phyloP scores from a whole-genome alignment of 2,329 filamentous ascomycete species.

The Arthrinium phaeospermum region DNA sequence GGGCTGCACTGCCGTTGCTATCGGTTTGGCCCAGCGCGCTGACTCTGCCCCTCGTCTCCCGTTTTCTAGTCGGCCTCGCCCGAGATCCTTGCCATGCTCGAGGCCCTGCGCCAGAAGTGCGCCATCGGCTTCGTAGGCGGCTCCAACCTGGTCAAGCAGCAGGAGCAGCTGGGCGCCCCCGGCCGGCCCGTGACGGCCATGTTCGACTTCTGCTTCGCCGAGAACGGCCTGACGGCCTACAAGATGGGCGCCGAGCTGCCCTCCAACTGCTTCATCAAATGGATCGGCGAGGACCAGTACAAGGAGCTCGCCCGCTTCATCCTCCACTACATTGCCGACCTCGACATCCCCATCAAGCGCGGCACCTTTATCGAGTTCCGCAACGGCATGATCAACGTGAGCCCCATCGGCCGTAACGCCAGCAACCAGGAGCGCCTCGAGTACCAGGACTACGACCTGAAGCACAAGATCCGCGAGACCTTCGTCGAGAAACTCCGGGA shows the following conservation, averaged over 20 bases:
- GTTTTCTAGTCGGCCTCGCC: constrained; percentile 66
- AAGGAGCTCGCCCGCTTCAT: constrained; percentile 78
- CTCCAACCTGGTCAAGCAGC: constrained; percentile 90
- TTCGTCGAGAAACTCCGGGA: constrained; percentile 80
- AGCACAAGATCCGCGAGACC: constrained; percentile 75
- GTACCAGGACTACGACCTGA: constrained; percentile 81
- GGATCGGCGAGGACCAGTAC: constrained; percentile 84
- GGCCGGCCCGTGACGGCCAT: constrained; percentile 75
- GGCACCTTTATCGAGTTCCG: constrained; percentile 89
- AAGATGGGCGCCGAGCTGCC: constrained; percentile 79
- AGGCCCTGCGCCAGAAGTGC: constrained; percentile 81
- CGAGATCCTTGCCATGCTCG: constrained; percentile 84
- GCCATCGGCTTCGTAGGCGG: constrained; percentile 93
- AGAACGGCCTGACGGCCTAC: constrained; percentile 94
- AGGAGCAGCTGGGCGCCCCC: constrained; percentile 85
- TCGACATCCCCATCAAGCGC: constrained; percentile 82
- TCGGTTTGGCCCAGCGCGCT: neutral
- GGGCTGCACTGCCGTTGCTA: neutral
- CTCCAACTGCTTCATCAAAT: constrained; percentile 86
- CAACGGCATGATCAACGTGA: constrained; percentile 90
- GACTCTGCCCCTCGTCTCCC: constrained; percentile 12
- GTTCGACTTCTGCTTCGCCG: constrained; percentile 97
- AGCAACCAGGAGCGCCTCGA: constrained; percentile 78
- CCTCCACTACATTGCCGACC: constrained; percentile 82
- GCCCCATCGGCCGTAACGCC: constrained; percentile 85